Base-by-base conservation (phyloP, 1,139 yeast species). In the Scheffersomyces titani region DNA sequence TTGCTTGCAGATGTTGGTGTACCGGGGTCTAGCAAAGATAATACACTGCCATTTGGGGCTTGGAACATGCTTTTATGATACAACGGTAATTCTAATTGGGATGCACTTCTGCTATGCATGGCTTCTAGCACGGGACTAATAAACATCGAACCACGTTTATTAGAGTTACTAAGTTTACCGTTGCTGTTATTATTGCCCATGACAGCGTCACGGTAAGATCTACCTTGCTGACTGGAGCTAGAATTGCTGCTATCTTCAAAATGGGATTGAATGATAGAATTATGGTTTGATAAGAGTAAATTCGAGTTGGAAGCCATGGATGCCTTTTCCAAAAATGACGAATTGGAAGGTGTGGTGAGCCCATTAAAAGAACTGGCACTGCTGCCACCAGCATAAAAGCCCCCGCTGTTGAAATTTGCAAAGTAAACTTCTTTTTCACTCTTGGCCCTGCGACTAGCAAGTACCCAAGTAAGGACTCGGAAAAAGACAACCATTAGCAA, bases 381-480 rank as follows among this genome's bases (percentile, higher is more conserved):
- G 30, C 49, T 44, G 11, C 49, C 53, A 13, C 47, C 21, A 6
- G 51, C 24, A 45, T 21, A 55, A 22, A 48, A 49, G 5, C 46
- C 40, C 3, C 51, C 51, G 19, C 49, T 40, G 47, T 51, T 54
- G 24, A 53, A 57, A 50, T 65, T 67, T 52, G 64, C 65, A 53
- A 62, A 68, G 59, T 76, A 74, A 46, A 68, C 66, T 61, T 77
- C 81, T 56, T 72, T 70, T n/a, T 81, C 82, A 13, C 64, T 62
- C 60, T 69, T 72, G 51, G 84, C 83, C 46, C 67, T 69, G 30
- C 64, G 60, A 48, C 65, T 61, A 45, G 71, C 70, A 11, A 65
- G 57, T 40, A 73, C 21, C 63, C 69, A 71, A 9, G 66, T 60
- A 19, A 68, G 61, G 5, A 75, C 51, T 52, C 76, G 66, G 55